Conservation (phyloP, 2,329 filamentous ascomycete genomes). For the Atkinsonella texensis region DNA sequence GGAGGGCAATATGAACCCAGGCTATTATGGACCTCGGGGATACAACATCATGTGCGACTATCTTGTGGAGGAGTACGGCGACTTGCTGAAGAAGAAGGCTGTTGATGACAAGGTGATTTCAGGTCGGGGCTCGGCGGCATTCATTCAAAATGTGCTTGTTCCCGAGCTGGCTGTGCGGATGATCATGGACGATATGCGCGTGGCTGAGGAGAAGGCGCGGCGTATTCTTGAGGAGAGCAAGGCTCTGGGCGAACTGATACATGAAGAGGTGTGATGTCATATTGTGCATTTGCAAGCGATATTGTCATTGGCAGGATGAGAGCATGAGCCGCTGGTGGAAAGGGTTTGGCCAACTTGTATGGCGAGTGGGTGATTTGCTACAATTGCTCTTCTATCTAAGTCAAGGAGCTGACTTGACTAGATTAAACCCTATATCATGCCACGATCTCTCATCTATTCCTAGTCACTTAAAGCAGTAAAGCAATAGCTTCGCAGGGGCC, state of each 20-base stretch:
- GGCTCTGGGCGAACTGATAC: conserved; percentile 52
- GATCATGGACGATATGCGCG: conserved; percentile 44
- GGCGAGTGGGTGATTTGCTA: neutral
- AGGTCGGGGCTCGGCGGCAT: conserved; percentile 52
- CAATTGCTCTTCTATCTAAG: neutral
- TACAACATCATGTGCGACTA: conserved; percentile 59
- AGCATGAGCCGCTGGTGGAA: neutral
- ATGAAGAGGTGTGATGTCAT: conserved; percentile 39
- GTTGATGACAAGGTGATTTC: conserved; percentile 54
- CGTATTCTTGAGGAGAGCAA: conserved; percentile 54
- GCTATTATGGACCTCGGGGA: conserved; percentile 75
- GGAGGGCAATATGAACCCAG: conserved; percentile 51
- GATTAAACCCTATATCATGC: neutral
- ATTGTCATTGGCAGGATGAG: neutral
- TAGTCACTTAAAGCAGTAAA: conserved; percentile 14
- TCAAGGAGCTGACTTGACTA: neutral
- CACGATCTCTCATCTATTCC: neutral
- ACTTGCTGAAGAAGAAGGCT: conserved; percentile 48
- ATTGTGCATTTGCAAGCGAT: neutral
- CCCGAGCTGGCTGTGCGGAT: conserved; percentile 51
- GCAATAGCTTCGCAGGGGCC: conserved; percentile 25
- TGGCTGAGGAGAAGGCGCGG: conserved; percentile 30
- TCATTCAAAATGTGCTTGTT: conserved; percentile 64
- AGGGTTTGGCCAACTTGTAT: no score
- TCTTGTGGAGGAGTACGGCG: conserved; percentile 48